phyloP scores from a whole-genome alignment of 495 filamentous ascomycete genomes.

The Penicillium coffeae region DNA sequence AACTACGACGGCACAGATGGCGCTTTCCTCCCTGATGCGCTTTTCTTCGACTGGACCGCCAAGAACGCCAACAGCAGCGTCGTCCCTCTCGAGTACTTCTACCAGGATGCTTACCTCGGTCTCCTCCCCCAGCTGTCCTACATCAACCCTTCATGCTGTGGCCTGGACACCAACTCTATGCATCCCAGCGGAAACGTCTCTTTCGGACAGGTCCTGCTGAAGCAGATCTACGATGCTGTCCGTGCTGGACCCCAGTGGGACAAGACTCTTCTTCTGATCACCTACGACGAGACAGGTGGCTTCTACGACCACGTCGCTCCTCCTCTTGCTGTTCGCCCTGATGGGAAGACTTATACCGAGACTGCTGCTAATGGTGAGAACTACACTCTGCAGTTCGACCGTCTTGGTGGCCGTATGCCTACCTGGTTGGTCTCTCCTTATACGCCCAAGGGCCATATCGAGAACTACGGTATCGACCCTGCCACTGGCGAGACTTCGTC shows the following conservation, averaged over 20 bases:
- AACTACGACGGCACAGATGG: conserved; percentile 48
- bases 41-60: conserved; percentile 46
- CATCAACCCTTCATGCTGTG: conserved; percentile 54
- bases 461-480: conserved; percentile 42
- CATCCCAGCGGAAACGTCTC: conserved; percentile 47
- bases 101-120: conserved; percentile 39
- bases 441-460: conserved; percentile 36
- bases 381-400: conserved; percentile 47
- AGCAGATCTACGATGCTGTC: conserved; percentile 50
- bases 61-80: conserved; percentile 31
- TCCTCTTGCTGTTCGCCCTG: conserved; percentile 41
- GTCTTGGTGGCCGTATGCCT: conserved; percentile 51
- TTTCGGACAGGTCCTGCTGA: conserved; percentile 48
- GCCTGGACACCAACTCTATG: conserved; percentile 44
- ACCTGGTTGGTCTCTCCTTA: conserved; percentile 51
- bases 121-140: conserved; percentile 47
- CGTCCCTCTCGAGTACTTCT: conserved; percentile 37
- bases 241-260: conserved; percentile 47
- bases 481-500: conserved; percentile 28
- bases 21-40: conserved; percentile 31
- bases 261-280: conserved; percentile 46
- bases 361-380: conserved; percentile 34
- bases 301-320: conserved; percentile 52
- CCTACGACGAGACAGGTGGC: conserved; percentile 50
- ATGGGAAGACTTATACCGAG: conserved; percentile 46